These are phyloP conservation scores for Acer negundo DNA, from an alignment of 345 rosid species.

Conservation along the genomic window DNA sequence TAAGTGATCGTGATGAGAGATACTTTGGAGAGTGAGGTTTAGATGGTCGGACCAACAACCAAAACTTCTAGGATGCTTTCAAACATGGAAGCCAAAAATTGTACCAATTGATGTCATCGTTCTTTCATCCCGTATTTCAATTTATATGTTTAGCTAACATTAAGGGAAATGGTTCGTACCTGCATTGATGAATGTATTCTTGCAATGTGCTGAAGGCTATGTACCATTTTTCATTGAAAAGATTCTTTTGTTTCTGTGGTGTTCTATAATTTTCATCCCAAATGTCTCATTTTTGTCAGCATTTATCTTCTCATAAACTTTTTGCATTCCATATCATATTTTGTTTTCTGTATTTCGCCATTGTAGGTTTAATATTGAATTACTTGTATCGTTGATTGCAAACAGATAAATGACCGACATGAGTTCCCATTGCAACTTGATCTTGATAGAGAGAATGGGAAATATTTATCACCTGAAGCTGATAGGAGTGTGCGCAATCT, in stretches of 20 bases:
- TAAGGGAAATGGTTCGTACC: not conserved
- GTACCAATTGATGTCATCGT: not conserved
- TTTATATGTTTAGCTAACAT: not conserved
- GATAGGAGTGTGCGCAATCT: slow-evolving; percentile 87
- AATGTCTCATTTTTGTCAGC: not conserved
- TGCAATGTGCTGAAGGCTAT: not conserved
- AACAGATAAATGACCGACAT: slow-evolving; percentile 88
- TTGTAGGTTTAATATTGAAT: not conserved
- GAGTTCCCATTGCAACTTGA: slow-evolving; percentile 97
- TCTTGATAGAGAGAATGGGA: slow-evolving; percentile 79
- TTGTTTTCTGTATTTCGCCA: not conserved
- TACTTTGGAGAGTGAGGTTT: not conserved
- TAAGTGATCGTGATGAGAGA: not conserved
- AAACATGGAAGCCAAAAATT: not conserved
- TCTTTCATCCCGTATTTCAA: not conserved
- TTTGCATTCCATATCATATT: not conserved
- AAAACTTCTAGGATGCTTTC: not conserved
- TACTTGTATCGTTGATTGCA: not conserved
- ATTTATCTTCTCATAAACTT: not conserved
- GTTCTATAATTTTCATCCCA: not conserved
- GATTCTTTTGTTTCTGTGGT: not conserved
- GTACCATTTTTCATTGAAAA: not conserved
- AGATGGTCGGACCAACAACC: not conserved
- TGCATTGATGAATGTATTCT: not conserved
- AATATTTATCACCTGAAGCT: slow-evolving; percentile 85